Evolutionary conservation across 345 rosid species (phyloP), one percentile per base, ranked within the genome.

Genomic region (Moricandia arvensis): DNA sequence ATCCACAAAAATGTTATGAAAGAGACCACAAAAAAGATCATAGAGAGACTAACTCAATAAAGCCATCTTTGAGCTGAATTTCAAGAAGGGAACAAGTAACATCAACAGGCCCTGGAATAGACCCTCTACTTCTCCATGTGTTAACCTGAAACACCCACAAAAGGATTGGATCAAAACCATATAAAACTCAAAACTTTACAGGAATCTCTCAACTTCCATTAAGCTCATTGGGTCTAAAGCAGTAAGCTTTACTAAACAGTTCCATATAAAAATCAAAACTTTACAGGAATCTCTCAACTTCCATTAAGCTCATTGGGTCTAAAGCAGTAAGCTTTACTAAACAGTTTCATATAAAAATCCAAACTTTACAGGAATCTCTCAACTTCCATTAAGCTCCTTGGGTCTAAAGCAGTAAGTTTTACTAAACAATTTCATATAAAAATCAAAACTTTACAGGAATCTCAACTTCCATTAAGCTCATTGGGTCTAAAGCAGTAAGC

Each of bases 71-170:
- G 68, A 77, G 95, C 68, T 86, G 97, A 78, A 87, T 87, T 78
- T 86, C 96, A 79, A 93, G 24, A 33, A 96, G 84, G 0, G 96
- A 84, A 80, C 96, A 89, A 1, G 98, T 91, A 18, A 89, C 95
- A 82, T 96, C 98, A 30, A 93, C 81, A 16, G 85, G 88, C 62
- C 81, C 93, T 0, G 97, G 97, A 60, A 93, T 80, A 66, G 87
- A 86, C 34, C 98, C 99, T 84, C 96, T 84, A 69, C 91, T 85
- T 78, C 89, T 81, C 98, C 98, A 96, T 12, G 96, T 89, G 0
- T 81, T 82, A 72, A 93, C 82, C 97, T 90, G 67, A 69, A 66
- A 65, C 15, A 41, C 8, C 29, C 61, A 59, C 0, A 55, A 67
- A 17, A 33, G 15, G 30, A 73, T 26, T 27, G 12, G 64, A 27